Conservation (phyloP, 2,329 filamentous ascomycete genomes). For the Cladosporium phlei region DNA sequence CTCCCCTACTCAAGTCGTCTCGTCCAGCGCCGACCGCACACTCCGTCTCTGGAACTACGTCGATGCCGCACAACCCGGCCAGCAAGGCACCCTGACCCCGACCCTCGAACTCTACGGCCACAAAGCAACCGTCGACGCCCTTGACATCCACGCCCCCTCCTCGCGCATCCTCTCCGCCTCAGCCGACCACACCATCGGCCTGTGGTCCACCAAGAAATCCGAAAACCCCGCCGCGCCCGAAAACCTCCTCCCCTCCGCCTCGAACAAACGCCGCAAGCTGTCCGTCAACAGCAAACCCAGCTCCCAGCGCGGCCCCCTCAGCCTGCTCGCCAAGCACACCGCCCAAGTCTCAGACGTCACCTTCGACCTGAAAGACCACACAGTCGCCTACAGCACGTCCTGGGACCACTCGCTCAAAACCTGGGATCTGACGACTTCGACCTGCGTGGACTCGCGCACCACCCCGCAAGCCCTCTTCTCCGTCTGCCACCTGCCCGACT, state of each 20-base stretch:
- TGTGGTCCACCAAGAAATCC: conserved; percentile 80
- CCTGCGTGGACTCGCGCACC: conserved; percentile 73
- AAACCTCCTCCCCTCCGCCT: conserved; percentile 60
- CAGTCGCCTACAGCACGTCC: conserved; percentile 85
- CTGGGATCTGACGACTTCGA: conserved; percentile 78
- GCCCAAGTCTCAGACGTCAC: conserved; percentile 71
- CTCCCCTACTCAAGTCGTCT: conserved; percentile 71
- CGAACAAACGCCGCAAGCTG: conserved; percentile 72
- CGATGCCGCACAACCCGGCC: conserved; percentile 56
- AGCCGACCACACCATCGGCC: conserved; percentile 73
- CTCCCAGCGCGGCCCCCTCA: conserved; percentile 72
- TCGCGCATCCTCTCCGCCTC: conserved; percentile 81
- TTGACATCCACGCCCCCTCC: conserved; percentile 69
- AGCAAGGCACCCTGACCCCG: conserved; percentile 52
- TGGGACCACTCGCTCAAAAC: conserved; percentile 89
- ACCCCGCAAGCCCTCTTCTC: conserved; percentile 80
- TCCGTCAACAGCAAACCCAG: conserved; percentile 40
- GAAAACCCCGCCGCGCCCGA: conserved; percentile 70
- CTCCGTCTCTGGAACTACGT: conserved; percentile 86
- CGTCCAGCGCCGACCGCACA: conserved; percentile 77
- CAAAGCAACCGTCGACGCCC: conserved; percentile 64
- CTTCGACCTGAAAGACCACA: conserved; percentile 80
- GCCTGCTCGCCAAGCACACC: conserved; percentile 67
- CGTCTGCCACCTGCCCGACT: conserved; percentile 65
- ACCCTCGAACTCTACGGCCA: conserved; percentile 82